Percentiles rank a stretch among this genome's conserved stretches.
phyloP scores from a whole-genome alignment of 768 basidiomycete species.

The Tephrocybe sp. region DNA sequence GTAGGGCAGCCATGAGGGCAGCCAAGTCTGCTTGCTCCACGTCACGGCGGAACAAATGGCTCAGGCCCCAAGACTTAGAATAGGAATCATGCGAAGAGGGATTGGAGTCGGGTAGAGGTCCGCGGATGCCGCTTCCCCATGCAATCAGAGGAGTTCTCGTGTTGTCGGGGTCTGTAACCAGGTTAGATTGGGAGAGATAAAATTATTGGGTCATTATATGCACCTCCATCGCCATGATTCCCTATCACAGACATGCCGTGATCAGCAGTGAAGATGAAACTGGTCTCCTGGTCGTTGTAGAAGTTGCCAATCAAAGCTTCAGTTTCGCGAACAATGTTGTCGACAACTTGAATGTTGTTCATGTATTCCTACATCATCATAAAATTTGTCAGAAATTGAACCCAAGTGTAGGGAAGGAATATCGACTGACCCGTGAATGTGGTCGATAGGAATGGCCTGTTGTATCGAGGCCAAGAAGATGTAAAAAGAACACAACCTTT shows the following conservation, averaged over 20 bases:
- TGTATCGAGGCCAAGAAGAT: constrained; percentile 81
- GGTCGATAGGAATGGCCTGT: constrained; percentile 87
- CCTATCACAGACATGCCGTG: constrained; percentile 90
- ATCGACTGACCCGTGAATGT: constrained; percentile 56
- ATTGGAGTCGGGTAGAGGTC: constrained; percentile 53
- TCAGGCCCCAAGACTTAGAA: constrained; percentile 60
- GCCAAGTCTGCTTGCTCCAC: constrained; percentile 85
- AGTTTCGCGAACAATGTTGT: constrained; percentile 64
- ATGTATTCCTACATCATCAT: constrained; percentile 73
- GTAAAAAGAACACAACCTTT: constrained; percentile 77
- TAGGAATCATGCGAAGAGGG: constrained; percentile 71
- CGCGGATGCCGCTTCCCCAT: constrained; percentile 79
- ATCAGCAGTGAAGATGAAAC: constrained; percentile 82
- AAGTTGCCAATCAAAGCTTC: constrained; percentile 61
- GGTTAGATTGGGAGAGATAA: constrained; percentile 6
- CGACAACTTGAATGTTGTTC: constrained; percentile 78
- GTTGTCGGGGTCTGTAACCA: constrained; percentile 75
- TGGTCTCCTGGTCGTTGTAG: constrained; percentile 66
- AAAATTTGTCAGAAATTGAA: neutral
- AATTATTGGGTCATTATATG: constrained; percentile 14
- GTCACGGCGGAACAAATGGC: constrained; percentile 61
- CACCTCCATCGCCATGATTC: constrained; percentile 87
- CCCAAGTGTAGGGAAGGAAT: no score
- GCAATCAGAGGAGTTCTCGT: constrained; percentile 81
- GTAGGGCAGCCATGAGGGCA: constrained; percentile 69